Evolutionary conservation across 1,284 basidiomycete species (phyloP).

Genomic region (Cryptococcus sp.): DNA sequence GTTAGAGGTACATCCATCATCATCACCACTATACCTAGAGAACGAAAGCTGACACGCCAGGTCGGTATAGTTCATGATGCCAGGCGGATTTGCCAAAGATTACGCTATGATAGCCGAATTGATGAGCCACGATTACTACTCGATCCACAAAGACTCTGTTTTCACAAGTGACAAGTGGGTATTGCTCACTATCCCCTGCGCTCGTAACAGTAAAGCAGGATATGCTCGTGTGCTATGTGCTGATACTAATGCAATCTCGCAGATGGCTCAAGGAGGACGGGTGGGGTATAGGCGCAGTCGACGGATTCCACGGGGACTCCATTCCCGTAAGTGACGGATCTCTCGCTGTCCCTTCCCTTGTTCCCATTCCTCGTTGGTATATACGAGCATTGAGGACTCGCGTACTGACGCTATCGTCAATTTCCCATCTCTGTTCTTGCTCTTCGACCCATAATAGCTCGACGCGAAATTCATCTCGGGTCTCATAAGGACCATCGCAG

Average conservation of each 20-base stretch:
- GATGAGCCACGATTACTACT: conserved; percentile 32
- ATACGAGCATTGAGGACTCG: background rate
- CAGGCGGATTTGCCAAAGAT: conserved; percentile 27
- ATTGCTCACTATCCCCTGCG: background rate
- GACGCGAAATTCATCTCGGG: conserved; percentile 16
- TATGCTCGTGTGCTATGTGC: background rate
- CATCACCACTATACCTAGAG: background rate
- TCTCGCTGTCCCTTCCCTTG: background rate
- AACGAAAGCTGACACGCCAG: background rate
- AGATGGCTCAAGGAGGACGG: conserved; percentile 25
- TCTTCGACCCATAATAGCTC: conserved; percentile 1
- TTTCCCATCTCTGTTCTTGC: background rate
- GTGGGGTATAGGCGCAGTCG: conserved; percentile 11
- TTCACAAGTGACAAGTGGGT: conserved; percentile 23
- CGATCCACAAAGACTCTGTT: conserved; percentile 27
- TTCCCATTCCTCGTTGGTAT: background rate
- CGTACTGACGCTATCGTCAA: background rate
- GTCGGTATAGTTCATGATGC: conserved; percentile 19
- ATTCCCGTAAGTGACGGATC: conserved; percentile 18
- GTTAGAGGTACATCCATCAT: background rate
- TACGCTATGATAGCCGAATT: conserved; percentile 28
- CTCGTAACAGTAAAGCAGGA: background rate
- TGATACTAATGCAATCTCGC: background rate
- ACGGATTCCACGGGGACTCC: conserved; percentile 21
- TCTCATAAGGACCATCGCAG: conserved; percentile 17